Percentiles rank a stretch among this genome's conserved stretches.
phyloP scores from a whole-genome alignment of 1,284 basidiomycete species.

The Lignosus rhinocerotis region DNA sequence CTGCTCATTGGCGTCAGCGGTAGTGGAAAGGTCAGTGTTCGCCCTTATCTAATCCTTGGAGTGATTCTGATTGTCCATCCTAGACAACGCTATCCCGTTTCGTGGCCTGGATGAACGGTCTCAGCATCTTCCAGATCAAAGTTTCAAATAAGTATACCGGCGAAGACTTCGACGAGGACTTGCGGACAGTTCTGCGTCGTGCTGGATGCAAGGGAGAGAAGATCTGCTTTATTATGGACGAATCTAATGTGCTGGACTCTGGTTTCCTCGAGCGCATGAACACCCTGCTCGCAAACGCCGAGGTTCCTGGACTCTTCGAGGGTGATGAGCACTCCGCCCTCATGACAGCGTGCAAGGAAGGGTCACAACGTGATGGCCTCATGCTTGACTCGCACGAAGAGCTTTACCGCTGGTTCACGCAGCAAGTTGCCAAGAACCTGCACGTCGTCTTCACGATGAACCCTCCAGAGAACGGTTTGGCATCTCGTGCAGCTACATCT shows the following conservation, averaged over 20 bases:
- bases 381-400: constrained; percentile 99
- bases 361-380: constrained; percentile 93
- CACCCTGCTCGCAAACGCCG: constrained; percentile 98
- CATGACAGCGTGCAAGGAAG: constrained; percentile 99
- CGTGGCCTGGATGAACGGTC: constrained; percentile 99
- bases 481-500: constrained; percentile 94
- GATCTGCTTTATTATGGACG: constrained; percentile 99
- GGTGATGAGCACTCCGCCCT: constrained; percentile 96
- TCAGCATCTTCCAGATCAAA: constrained; percentile 99
- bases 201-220: constrained; percentile 98
- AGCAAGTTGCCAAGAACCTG: constrained; percentile 94
- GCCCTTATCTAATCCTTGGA: background rate
- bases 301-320: constrained; percentile 98
- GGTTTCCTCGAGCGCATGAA: constrained; percentile 99
- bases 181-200: constrained; percentile 90
- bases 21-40: constrained; percentile 83
- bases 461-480: constrained; percentile 93
- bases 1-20: constrained; percentile 97
- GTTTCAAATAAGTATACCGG: constrained; percentile 99
- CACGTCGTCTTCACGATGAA: constrained; percentile 99
- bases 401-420: constrained; percentile 95
- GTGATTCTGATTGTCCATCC: background rate
- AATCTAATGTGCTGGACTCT: constrained; percentile 97
- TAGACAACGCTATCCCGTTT: constrained; percentile 97
- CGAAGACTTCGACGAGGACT: constrained; percentile 97